These are phyloP conservation scores for Talaromyces marneffei DNA, from an alignment of 2,329 filamentous ascomycete genomes.

Conservation along the genomic window DNA sequence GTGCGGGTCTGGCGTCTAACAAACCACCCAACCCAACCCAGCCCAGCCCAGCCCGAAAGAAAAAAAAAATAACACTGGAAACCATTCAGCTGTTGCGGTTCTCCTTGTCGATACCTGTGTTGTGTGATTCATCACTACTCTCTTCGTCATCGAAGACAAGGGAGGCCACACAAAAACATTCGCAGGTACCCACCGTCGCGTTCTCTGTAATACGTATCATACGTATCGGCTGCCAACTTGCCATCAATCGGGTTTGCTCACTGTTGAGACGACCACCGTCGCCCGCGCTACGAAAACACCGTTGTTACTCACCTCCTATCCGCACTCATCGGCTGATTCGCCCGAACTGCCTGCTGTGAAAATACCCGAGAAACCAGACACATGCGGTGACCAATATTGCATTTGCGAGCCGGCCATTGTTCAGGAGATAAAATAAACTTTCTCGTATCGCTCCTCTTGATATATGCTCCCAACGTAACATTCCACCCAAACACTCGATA, in stretches of 20 bases:
- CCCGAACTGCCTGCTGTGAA: background rate
- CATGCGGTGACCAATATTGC: background rate
- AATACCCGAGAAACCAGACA: background rate
- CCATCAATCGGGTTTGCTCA: background rate
- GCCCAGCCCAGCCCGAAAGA: background rate
- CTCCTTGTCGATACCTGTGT: background rate
- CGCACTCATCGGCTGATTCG: background rate
- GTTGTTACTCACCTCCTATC: constrained; percentile 2
- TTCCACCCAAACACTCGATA: background rate
- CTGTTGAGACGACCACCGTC: background rate
- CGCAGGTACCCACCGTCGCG: background rate
- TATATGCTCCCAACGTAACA: background rate
- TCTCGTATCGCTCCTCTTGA: background rate
- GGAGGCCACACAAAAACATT: background rate
- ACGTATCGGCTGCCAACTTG: no score
- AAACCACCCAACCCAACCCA: background rate
- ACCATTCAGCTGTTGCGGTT: constrained; percentile 3
- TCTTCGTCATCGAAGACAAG: background rate
- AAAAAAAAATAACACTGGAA: constrained; percentile 7
- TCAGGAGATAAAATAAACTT: background rate
- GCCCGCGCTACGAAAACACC: background rate
- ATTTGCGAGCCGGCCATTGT: background rate
- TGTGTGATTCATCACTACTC: background rate
- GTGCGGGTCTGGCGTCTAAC: constrained; percentile 14
- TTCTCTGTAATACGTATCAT: background rate